Evolutionary conservation across 2,329 filamentous ascomycete species (phyloP).

Genomic region (Trichoderma brevicompactum): DNA sequence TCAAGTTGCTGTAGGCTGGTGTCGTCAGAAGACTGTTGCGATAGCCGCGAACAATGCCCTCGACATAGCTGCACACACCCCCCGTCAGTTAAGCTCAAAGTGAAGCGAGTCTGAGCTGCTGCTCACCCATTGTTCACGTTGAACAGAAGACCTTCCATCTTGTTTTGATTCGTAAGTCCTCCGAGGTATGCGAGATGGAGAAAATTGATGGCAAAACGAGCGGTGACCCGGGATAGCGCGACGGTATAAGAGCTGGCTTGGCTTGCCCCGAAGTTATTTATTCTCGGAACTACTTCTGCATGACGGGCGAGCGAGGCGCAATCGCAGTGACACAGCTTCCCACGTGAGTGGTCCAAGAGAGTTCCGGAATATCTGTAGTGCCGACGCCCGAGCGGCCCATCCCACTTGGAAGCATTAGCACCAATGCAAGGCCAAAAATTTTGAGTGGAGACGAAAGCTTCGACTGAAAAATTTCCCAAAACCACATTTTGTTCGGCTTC

Average conservation of each 20-base stretch:
- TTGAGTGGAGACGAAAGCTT: constrained; percentile 45
- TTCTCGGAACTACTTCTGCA: constrained; percentile 24
- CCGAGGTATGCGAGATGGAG: not conserved
- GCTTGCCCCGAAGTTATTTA: not conserved
- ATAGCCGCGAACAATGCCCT: constrained; percentile 96
- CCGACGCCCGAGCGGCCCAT: constrained; percentile 36
- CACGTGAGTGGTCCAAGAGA: constrained; percentile 33
- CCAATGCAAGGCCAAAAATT: constrained; percentile 49
- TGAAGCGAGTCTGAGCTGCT: not conserved
- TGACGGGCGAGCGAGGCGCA: constrained; percentile 20
- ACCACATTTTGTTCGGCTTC: constrained; percentile 39
- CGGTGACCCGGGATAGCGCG: not conserved
- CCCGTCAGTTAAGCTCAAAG: constrained; percentile 23
- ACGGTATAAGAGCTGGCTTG: constrained; percentile 5
- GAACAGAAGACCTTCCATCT: constrained; percentile 91
- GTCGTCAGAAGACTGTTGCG: constrained; percentile 89
- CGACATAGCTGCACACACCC: constrained; percentile 73
- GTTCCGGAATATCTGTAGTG: constrained; percentile 36
- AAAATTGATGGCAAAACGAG: constrained; percentile 5
- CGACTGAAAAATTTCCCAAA: constrained; percentile 50
- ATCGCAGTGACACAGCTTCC: constrained; percentile 26
- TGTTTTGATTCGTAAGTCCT: not conserved
- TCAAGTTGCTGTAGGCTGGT: constrained; percentile 92
- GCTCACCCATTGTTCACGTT: constrained; percentile 90
- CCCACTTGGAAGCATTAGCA: constrained; percentile 38